Evolutionary conservation across 1,284 basidiomycete genomes (phyloP), one percentile per base, ranked within the genome.

Genomic region (Ganoderma lucidum): DNA sequence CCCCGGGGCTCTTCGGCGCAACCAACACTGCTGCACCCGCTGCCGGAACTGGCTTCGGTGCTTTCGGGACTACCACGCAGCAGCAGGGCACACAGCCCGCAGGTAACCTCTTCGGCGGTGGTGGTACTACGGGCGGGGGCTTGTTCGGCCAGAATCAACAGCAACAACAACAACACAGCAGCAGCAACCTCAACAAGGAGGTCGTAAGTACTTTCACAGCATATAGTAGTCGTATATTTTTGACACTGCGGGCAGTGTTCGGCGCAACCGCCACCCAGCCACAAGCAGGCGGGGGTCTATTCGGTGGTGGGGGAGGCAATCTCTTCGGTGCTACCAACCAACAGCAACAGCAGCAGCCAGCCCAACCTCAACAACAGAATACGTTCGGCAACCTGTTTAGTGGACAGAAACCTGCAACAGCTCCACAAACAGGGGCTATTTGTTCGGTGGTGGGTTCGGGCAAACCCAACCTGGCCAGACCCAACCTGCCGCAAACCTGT

Each of bases 141-240:
- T 44, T 83, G n/a, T 86, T 87, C 68, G 84, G 86, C n/a, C 83
- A 82, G 64, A 77, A 65, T 30, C 79, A 67, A 41, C 72, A 68
- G n/a, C 72, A 67, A 6, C 69, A 70, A 44, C 69, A 65, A 0
- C 67, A 70, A n/a, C 64, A n/a, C 64, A 41, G 14, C 53, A 70
- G 19, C 72, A 67, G 17, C 69, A 71, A 51, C 69, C 67, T 5
- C 67, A 71, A 37, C 64, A 41, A 28, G 71, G 70, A 28, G 69
- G 70, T 44, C 63, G 76, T 78, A 70, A 65, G 76, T 76, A 17
- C 35, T 41, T 62, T 6, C 32, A 51, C 41, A 6, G 1, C 4
- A 9, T n/a, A 53, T 12, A 23, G 5, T 30, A 45, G 23, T 19
- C n/a, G 45, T 48, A 32, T 62, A 14, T n/a, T 6, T 44, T 44